Conservation (phyloP, 768 basidiomycete genomes). For the Favolaschia claudopus region DNA sequence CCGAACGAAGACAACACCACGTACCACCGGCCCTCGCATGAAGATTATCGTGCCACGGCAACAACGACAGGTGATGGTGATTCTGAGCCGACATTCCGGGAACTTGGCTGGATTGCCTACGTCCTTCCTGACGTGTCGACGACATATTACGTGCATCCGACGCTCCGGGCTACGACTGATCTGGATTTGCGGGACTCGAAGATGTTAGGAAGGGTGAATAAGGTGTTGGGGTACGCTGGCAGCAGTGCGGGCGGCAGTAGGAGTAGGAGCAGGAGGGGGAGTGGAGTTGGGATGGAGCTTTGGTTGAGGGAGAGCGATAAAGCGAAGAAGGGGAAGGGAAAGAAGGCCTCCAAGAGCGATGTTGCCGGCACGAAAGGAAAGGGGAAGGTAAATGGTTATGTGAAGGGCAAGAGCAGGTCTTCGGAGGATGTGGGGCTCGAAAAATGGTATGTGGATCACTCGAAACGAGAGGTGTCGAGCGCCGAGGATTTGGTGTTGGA, state of each 20-base stretch:
- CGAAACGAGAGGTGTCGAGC: slow-evolving; percentile 55
- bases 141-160: slow-evolving; percentile 74
- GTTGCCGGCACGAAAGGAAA: slow-evolving; percentile 33
- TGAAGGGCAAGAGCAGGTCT: slow-evolving; percentile 19
- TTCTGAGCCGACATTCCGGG: slow-evolving; percentile 39
- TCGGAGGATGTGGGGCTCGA: slow-evolving; percentile 44
- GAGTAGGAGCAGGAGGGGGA: slow-evolving; percentile 40
- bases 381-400: slow-evolving; percentile 2
- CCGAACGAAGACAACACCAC: too few species aligned
- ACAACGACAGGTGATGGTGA: background rate
- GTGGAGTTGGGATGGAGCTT: slow-evolving; percentile 67
- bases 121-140: slow-evolving; percentile 73
- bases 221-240: slow-evolving; percentile 52
- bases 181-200: slow-evolving; percentile 64
- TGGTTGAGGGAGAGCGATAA: slow-evolving; percentile 62
- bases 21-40: background rate
- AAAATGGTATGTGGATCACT: slow-evolving; percentile 74
- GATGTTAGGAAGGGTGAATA: slow-evolving; percentile 56
- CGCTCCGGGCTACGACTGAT: slow-evolving; percentile 71
- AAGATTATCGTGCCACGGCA: slow-evolving; percentile 8
- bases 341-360: slow-evolving; percentile 40
- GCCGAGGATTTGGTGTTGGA: slow-evolving; percentile 40
- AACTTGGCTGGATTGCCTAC: slow-evolving; percentile 80
- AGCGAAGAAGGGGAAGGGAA: slow-evolving; percentile 24
- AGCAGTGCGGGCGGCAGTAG: slow-evolving; percentile 31